Evolutionary conservation across 1,139 yeast species (phyloP).

Genomic region (Yamadazyma atlantica): DNA sequence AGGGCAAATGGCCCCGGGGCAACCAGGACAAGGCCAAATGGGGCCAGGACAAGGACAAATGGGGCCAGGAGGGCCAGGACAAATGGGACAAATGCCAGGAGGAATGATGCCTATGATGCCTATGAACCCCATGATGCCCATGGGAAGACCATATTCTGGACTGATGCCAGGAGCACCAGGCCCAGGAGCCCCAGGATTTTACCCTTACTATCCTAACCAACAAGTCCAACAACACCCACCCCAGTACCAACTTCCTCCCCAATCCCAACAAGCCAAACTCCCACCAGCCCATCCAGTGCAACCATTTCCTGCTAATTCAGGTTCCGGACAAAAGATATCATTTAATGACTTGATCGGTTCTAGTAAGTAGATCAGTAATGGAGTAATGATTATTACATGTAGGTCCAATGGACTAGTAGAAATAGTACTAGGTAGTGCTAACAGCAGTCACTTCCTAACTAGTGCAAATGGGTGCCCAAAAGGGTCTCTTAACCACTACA

Average conservation of each 20-base stretch:
- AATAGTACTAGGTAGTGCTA: too few species aligned
- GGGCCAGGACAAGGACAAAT: not conserved
- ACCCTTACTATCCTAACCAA: not conserved
- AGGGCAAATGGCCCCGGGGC: not conserved
- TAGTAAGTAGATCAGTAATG: constrained; percentile 18
- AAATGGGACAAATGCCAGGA: not conserved
- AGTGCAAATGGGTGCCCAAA: too few species aligned
- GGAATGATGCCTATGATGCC: not conserved
- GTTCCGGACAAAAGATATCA: constrained; percentile 37
- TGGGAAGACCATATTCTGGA: too few species aligned
- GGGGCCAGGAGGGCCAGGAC: constrained; percentile 1
- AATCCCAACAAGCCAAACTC: not conserved
- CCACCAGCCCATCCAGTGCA: constrained; percentile 2
- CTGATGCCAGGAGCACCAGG: constrained; percentile 4
- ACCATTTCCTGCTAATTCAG: constrained; percentile 2
- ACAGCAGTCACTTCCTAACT: too few species aligned
- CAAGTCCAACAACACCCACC: constrained; percentile 10
- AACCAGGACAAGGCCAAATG: constrained; percentile 2
- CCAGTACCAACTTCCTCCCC: constrained; percentile 11
- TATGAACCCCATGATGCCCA: not conserved
- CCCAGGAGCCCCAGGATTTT: constrained; percentile 3
- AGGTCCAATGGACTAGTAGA: too few species aligned
- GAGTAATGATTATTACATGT: constrained; percentile 4
- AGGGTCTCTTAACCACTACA: too few species aligned
- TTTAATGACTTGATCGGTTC: constrained; percentile 44